These are phyloP conservation scores for Pythium phragmiticola DNA, from an alignment of 352 stramenopile genomes.

Conservation along the genomic window DNA sequence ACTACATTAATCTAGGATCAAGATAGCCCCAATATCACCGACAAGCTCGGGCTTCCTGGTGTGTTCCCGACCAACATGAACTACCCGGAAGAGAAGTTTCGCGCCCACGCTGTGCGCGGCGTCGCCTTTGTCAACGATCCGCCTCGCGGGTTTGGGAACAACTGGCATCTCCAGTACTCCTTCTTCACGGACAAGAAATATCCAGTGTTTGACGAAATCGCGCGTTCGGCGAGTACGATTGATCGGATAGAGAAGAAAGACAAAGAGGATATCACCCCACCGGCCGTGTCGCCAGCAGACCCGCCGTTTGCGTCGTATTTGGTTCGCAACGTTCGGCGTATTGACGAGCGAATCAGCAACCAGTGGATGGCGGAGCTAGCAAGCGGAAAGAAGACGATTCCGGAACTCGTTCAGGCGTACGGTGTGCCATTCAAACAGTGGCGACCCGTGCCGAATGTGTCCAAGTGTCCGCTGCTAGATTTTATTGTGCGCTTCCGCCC, in stretches of 20 bases:
- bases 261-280: background rate
- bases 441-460: constrained; percentile 66
- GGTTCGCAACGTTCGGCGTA: constrained; percentile 74
- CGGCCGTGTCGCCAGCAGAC: constrained; percentile 26
- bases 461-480: constrained; percentile 80
- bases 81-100: constrained; percentile 83
- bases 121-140: constrained; percentile 75
- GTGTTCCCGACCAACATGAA: constrained; percentile 76
- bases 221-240: constrained; percentile 51
- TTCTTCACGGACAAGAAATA: constrained; percentile 80
- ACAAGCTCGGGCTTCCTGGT: constrained; percentile 68
- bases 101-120: constrained; percentile 66
- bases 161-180: constrained; percentile 86
- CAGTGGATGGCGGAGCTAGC: constrained; percentile 80
- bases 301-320: constrained; percentile 76
- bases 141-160: constrained; percentile 70
- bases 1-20: constrained; percentile 38
- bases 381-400: constrained; percentile 53
- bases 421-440: constrained; percentile 86
- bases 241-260: constrained; percentile 29
- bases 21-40: constrained; percentile 59
- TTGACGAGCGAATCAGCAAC: constrained; percentile 79
- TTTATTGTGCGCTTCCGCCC: constrained; percentile 74
- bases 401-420: constrained; percentile 73
- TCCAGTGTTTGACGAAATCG: constrained; percentile 69